phyloP scores from a whole-genome alignment of 768 basidiomycete genomes.

The Rhizopogon sp. region DNA sequence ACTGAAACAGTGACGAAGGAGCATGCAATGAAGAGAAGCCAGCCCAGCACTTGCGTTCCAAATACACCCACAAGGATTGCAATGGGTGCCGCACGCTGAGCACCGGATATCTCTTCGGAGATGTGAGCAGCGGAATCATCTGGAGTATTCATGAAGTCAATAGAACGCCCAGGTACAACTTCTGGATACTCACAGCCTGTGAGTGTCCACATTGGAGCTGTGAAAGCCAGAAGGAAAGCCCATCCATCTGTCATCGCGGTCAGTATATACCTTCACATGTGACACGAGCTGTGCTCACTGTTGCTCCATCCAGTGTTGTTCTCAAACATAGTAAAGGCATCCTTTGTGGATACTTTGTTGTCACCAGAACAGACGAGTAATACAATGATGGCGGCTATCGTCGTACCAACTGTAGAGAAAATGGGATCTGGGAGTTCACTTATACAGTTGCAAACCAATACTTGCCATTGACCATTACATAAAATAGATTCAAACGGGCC shows the following conservation, averaged over 20 bases:
- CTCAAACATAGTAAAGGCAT: constrained; percentile 66
- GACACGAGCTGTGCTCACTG: constrained; percentile 32
- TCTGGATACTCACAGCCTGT: constrained; percentile 55
- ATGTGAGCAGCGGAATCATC: constrained; percentile 78
- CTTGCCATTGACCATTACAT: constrained; percentile 60
- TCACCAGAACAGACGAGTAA: constrained; percentile 54
- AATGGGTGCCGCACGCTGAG: constrained; percentile 58
- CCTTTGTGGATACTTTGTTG: constrained; percentile 58
- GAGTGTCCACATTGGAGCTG: constrained; percentile 75
- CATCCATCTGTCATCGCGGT: constrained; percentile 47
- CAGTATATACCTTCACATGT: not conserved
- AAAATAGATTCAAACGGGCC: constrained; percentile 66
- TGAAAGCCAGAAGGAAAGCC: constrained; percentile 71
- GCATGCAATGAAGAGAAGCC: constrained; percentile 59
- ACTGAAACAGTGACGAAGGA: constrained; percentile 62
- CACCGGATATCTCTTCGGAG: constrained; percentile 66
- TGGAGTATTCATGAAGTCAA: constrained; percentile 17
- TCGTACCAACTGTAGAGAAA: constrained; percentile 49
- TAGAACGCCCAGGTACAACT: not conserved
- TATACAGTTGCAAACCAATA: constrained; percentile 3
- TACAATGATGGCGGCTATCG: constrained; percentile 55
- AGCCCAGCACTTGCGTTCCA: constrained; percentile 56
- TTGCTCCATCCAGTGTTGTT: constrained; percentile 68
- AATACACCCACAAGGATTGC: constrained; percentile 64
- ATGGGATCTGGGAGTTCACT: constrained; percentile 1